Base-by-base conservation (phyloP, 179 eudicot genomes). In the Corrigiola litoralis region DNA sequence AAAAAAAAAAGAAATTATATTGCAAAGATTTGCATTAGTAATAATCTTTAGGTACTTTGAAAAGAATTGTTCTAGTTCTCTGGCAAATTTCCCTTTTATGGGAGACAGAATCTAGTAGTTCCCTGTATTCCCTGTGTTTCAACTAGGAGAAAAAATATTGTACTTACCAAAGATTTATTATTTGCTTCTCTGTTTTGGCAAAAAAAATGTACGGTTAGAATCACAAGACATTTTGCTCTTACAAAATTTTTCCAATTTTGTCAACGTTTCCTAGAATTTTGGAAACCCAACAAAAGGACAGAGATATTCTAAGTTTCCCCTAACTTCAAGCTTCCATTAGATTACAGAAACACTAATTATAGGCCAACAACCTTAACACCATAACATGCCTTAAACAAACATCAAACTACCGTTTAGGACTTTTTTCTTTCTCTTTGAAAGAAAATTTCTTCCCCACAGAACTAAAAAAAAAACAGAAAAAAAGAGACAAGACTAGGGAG, bases 281-380 rank as follows among this genome's bases (percentile, higher is more conserved):
- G 79, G 62, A 59, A 34, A 50, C 67, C 51, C 46, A 48, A 37
- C 25, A 37, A 63, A 58, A 57, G 42, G 58, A 16, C 32, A 74
- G 42, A 57, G 9, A 58, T 40, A 44, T 37, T 52, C 66, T n/a
- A n/a, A n/a, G n/a, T n/a, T n/a, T n/a, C 59, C 57, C 52, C 71
- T 34, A 46, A 18, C 25, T 28, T 64, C 28, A 32, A 21, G 48
- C 41, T 51, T 62, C 0, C n/a, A 38, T 59, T 12, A 13, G 38
- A 48, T 67, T 36, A 68, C 69, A 5, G 16, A 10, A 18, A 52
- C 12, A 27, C 71, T 70, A 70, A 75, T 58, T 63, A 56, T 74
- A 69, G 74, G 24, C 52, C 63, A 62, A 54, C 17, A 4, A 9
- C 28, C 52, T 21, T 36, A 40, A 51, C 53, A 56, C 59, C 69